Evolutionary conservation across 73 alveolate species (phyloP).

Genomic region (Paramecium octaurelia): DNA sequence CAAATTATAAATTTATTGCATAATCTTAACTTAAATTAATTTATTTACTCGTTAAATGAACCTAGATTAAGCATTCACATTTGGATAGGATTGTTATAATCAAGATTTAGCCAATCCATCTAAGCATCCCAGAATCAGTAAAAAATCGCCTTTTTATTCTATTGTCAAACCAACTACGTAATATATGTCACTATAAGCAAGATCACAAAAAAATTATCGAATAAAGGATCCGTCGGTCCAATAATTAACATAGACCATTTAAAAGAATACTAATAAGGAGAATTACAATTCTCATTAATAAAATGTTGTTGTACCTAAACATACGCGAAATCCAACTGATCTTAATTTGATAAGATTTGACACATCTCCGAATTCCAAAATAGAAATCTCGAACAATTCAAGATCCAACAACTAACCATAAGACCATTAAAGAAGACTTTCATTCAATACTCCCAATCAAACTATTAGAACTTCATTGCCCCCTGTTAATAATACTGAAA

Average conservation of each 20-base stretch:
- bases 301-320: neutral
- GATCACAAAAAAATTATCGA: neutral
- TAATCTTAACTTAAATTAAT: neutral
- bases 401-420: neutral
- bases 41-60: conserved; percentile 32
- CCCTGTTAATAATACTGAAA: neutral
- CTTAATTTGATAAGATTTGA: neutral
- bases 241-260: neutral
- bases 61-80: conserved; percentile 22
- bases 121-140: conserved; percentile 28
- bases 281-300: neutral
- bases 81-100: neutral
- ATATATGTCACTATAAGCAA: neutral
- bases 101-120: neutral
- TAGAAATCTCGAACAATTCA: neutral
- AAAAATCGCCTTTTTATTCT: conserved; percentile 22
- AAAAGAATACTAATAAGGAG: neutral
- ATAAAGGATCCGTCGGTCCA: neutral
- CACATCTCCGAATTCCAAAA: conserved; percentile 23
- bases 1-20: too few species aligned
- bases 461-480: neutral
- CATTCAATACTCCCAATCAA: conserved; percentile 26
- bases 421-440: neutral
- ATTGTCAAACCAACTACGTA: conserved; percentile 38
- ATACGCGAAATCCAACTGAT: conserved; percentile 21